A percentile compares a stretch with the other conserved stretches of the same genome.
Evolutionary conservation across 768 basidiomycete genomes (phyloP).

Genomic region (Cystofilobasidium capitatum): DNA sequence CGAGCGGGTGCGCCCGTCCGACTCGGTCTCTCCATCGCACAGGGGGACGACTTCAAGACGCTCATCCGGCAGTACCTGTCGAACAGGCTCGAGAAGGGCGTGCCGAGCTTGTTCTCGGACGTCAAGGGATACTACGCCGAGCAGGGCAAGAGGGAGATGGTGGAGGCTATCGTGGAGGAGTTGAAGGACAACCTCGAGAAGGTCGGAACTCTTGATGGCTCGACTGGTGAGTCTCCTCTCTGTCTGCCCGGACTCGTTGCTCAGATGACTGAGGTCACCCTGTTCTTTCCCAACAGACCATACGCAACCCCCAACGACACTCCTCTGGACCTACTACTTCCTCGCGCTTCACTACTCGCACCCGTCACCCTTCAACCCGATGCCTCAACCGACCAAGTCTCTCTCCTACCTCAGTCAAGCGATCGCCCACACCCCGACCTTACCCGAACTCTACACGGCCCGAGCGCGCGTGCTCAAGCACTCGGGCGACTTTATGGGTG

Average conservation of each 20-base stretch:
- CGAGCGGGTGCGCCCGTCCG: conserved; percentile 62
- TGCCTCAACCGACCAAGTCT: conserved; percentile 41
- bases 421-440: conserved; percentile 75
- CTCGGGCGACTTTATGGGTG: conserved; percentile 65
- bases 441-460: conserved; percentile 78
- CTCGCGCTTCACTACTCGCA: conserved; percentile 79
- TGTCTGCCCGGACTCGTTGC: background rate
- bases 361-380: conserved; percentile 33
- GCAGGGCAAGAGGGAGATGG: conserved; percentile 52
- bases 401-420: conserved; percentile 58
- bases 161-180: conserved; percentile 61
- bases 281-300: conserved; percentile 7
- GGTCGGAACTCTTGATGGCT: conserved; percentile 25
- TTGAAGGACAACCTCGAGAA: conserved; percentile 38
- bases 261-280: background rate
- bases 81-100: conserved; percentile 63
- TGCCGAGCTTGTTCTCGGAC: conserved; percentile 89
- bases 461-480: conserved; percentile 78
- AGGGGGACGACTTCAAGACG: conserved; percentile 57
- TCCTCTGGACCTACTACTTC: conserved; percentile 93
- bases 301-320: conserved; percentile 61
- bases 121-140: conserved; percentile 75
- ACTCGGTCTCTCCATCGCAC: conserved; percentile 58
- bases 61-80: conserved; percentile 59
- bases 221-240: background rate